Base-by-base conservation (phyloP, 2,329 filamentous ascomycete genomes). In the Ophiostoma perfectum region DNA sequence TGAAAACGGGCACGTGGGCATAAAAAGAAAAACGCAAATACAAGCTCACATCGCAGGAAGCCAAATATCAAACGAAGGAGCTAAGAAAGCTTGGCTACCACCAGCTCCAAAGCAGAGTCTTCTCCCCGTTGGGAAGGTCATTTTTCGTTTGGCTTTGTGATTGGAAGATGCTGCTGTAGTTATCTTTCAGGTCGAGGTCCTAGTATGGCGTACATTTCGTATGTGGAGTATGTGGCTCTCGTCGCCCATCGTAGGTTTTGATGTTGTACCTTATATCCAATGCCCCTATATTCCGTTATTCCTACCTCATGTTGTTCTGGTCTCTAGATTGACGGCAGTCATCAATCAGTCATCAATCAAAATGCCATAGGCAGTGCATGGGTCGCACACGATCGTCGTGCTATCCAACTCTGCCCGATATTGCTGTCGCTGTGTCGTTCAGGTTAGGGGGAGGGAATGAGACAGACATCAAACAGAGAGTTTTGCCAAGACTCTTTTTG, bases 381-480 rank as follows among this genome's bases (percentile, higher is more conserved):
- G 27, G 27, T 27, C 27, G 27, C 27, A 27, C 27, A 27, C 2
- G 27, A 27, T 27, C 27, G 27, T 27, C 27, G 27, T 27, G 27
- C 2, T 27, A 27, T 27, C 27, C 27, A 2, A 27, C 27, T 27
- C 27, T 27, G 27, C 27, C 27, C 27, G 2, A 27, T 27, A 27
- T 27, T 27, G 27, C 27, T 27, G 27, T 27, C 27, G 27, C 27
- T 27, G 27, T 2, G 27, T 27, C 27, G 27, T 27, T 27, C 27
- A 27, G 27, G 1, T 27, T 27, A 27, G 27, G 27, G 27, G 27
- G 27, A 27, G 27, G 27, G 27, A 27, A 27, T 68, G 67, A 68
- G 67, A 68, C 67, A 63, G 45, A 58, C 42, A 68, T 68, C 67
- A 68, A 68, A 68, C 67, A 45, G n/a, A 8, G 27, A 52, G 9